Base-by-base conservation (phyloP, 2,329 filamentous ascomycete species). In the Orbilia brochopaga region DNA sequence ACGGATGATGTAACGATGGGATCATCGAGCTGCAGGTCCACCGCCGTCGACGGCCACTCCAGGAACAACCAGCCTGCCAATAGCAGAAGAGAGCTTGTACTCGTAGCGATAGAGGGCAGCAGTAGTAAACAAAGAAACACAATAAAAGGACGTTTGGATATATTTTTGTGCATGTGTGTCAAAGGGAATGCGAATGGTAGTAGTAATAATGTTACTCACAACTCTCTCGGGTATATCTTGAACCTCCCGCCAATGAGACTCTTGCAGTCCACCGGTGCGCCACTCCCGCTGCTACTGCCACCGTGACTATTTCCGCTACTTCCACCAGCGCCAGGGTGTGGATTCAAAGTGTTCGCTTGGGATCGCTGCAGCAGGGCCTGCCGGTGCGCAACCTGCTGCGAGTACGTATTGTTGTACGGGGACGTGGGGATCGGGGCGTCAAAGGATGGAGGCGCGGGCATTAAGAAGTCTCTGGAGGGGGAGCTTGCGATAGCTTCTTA, bases 381-480 rank as follows among this genome's bases (percentile, higher is more conserved):
- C 13, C 67, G 67, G 2, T 72, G 67, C 32, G 60, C 67, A 51
- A 61, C 40, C 51, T 72, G 67, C 55, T 72, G 67, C 55, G 62
- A 59, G 48, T 72, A 72, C 17, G 60, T 57, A 51, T 72, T 72
- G 52, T 72, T 72, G 51, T 72, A 72, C 15, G 67, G 67, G 30
- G 67, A 72, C 11, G 67, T 61, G 40, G 67, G 54, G 54, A 57
- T 72, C 67, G 67, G 67, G 48, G 67, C 61, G 67, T 72, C 67
- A 72, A 72, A 72, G 60, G 67, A 72, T 23, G 67, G 67, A 72
- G 67, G 67, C 64, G 67, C 67, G 59, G 67, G 67, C 67, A 72
- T 72, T 72, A 72, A 72, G 56, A 61, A 61, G 60, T 55, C 54
- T 58, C 59, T 23, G 50, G 23, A 44, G 13, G 40, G 4, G 5